These are phyloP conservation scores for Suhomyces coccinellae DNA, from an alignment of 1,139 yeast genomes.

Conservation along the genomic window DNA sequence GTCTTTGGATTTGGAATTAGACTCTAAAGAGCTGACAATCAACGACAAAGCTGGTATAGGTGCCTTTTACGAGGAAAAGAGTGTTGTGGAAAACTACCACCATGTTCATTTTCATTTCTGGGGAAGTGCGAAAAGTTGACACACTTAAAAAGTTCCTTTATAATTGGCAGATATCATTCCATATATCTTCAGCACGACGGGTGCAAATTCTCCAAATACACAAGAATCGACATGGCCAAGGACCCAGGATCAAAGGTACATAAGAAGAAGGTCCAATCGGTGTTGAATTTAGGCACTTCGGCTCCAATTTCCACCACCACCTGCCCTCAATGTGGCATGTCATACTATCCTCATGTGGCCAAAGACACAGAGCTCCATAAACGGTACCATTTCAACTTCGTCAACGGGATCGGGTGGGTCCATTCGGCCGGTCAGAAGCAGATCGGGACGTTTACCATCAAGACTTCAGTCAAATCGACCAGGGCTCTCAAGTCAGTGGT, in stretches of 20 bases:
- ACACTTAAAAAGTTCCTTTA: no score
- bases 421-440: conserved; percentile 25
- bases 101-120: no score
- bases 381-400: conserved; percentile 47
- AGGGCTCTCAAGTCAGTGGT: conserved; percentile 6
- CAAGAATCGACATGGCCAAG: neutral
- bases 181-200: no score
- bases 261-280: conserved; percentile 14
- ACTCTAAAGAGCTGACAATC: no score
- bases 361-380: conserved; percentile 50
- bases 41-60: no score
- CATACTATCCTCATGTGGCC: conserved; percentile 47
- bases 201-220: neutral
- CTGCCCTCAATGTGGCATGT: conserved; percentile 62
- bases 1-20: no score
- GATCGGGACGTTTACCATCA: conserved; percentile 30
- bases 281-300: conserved; percentile 11
- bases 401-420: conserved; percentile 50
- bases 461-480: neutral
- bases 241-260: neutral
- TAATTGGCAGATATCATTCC: no score
- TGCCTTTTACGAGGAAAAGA: no score
- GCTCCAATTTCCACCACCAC: conserved; percentile 24
- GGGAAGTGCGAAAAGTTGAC: no score
- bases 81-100: no score